Conservation (phyloP, 208 protist species). For the Leishmania tarentolae region DNA sequence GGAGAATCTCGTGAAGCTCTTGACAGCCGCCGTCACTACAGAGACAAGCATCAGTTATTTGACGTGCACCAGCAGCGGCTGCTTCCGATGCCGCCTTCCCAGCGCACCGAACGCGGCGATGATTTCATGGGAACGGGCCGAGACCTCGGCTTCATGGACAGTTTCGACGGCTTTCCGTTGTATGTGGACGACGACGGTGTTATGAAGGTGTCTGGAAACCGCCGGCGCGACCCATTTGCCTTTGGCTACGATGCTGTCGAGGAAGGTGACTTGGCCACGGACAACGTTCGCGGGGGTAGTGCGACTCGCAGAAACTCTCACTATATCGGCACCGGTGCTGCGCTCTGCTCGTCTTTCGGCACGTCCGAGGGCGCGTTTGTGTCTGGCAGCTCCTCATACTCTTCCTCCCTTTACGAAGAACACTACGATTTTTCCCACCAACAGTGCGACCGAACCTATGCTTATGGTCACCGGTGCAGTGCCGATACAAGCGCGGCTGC, state of each 20-base stretch:
- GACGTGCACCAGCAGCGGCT: not conserved
- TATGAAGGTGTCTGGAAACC: conserved; percentile 25
- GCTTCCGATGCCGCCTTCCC: not conserved
- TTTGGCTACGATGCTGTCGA: conserved; percentile 31
- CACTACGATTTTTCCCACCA: not conserved
- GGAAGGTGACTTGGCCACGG: conserved; percentile 1
- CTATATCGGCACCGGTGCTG: not conserved
- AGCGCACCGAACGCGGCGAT: not conserved
- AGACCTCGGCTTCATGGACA: conserved; percentile 21
- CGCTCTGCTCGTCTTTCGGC: not conserved
- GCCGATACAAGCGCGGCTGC: not conserved
- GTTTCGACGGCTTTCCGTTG: conserved; percentile 26
- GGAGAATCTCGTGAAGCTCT: not conserved
- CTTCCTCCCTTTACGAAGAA: not conserved
- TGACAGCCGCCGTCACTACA: not conserved
- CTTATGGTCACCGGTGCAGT: not conserved
- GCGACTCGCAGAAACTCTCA: not conserved
- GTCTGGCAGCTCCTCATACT: conserved; percentile 11
- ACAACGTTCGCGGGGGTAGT: not conserved
- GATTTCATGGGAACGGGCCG: not conserved
- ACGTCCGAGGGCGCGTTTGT: conserved; percentile 1
- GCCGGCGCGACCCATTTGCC: conserved; percentile 23
- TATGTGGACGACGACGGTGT: conserved; percentile 37
- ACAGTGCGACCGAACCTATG: not conserved
- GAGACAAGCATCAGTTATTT: not conserved